Conservation (phyloP, 108 stramenopile species). For the Aureococcus anophagefferens region DNA sequence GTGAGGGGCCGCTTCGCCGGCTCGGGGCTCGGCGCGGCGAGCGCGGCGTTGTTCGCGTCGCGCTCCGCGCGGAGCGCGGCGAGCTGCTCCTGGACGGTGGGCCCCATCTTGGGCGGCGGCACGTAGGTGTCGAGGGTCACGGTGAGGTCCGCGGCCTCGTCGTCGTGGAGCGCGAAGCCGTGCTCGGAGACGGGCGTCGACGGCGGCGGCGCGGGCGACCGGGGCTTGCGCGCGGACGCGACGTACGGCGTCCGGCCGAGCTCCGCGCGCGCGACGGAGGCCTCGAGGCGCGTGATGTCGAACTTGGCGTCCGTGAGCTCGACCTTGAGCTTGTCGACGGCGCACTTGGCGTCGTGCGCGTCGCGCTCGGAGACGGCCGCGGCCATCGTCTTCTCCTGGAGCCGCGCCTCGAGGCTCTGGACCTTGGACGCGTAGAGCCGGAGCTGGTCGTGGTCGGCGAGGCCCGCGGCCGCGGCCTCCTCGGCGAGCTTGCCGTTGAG, state of each 20-base stretch:
- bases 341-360: neutral
- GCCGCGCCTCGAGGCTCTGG: neutral
- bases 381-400: neutral
- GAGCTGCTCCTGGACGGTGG: too few relatives aligned
- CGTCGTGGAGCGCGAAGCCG: too few relatives aligned
- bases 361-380: neutral
- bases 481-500: neutral
- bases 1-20: too few relatives aligned
- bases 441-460: neutral
- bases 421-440: neutral
- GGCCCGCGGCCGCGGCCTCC: neutral
- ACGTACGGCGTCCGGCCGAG: neutral
- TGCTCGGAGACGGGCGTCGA: too few relatives aligned
- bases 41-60: too few relatives aligned
- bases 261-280: neutral
- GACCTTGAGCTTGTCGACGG: neutral
- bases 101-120: too few relatives aligned
- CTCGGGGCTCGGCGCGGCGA: too few relatives aligned
- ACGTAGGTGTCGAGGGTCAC: too few relatives aligned
- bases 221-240: too few relatives aligned
- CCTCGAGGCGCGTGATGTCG: neutral
- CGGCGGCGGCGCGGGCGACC: too few relatives aligned
- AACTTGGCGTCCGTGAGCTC: neutral
- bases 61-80: too few relatives aligned
- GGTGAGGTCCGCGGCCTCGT: too few relatives aligned